Evolutionary conservation across 768 basidiomycete species (phyloP), one percentile per base, ranked within the genome.

Genomic region (Ramaria rubella): DNA sequence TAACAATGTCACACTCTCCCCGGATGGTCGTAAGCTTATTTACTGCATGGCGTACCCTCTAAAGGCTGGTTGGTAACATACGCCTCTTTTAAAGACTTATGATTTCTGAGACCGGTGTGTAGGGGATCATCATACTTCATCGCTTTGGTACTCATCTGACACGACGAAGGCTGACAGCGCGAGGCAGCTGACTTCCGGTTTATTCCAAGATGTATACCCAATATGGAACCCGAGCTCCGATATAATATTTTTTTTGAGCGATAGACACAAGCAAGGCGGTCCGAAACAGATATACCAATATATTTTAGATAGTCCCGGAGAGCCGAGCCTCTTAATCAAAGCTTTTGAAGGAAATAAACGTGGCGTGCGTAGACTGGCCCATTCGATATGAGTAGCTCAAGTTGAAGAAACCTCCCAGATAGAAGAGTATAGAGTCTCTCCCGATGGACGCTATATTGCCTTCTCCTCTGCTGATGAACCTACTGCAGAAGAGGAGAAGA

Each of bases 371-470:
- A 12, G 40, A 24, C 24, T 23, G 19, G 24, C 12, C 14, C 19
- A 36, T 33, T 14, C 15, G n/a, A n/a, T n/a, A 21, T 15, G n/a
- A n/a, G 14, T n/a, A n/a, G n/a, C 21, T 36, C n/a, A 19, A 23
- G 3, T 21, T 17, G 23, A 17, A 42, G 14, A 5, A 7, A 42
- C n/a, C 14, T 52, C 21, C 5, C 30, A 44, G 36, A 26, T 54
- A 24, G 24, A 54, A 19, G 17, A 43, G 34, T 60, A 58, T 40
- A 30, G 29, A 34, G 30, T 58, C 15, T 58, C 57, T 9, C 60
- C 57, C 14, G 57, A 60, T 42, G 60, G 60, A 26, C 45, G 42
- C 21, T 60, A 58, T 48, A 58, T 60, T 23, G 60, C 57, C 14
- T 60, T 53, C 40, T 26, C 27, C 5, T 53, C 56, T 26, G 33